Percentiles rank a stretch among this genome's conserved stretches.
phyloP scores from a whole-genome alignment of 1,139 yeast genomes.

The Yamadazyma sp. region DNA sequence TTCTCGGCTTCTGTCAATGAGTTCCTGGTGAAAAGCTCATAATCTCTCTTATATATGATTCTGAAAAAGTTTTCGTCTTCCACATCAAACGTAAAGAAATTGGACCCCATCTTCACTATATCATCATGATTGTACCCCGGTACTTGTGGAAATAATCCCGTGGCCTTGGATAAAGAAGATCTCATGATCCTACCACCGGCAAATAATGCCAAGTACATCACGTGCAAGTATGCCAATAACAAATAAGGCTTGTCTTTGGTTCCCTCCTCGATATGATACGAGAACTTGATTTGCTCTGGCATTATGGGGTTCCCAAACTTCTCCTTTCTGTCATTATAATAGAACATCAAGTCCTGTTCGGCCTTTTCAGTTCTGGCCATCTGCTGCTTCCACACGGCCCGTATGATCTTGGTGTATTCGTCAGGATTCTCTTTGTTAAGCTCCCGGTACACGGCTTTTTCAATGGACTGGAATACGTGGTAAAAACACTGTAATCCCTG shows the following conservation, averaged over 20 bases:
- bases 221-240: conserved; percentile 81
- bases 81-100: conserved; percentile 70
- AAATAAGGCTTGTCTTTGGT: conserved; percentile 66
- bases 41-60: conserved; percentile 67
- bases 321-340: conserved; percentile 54
- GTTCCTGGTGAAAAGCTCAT: conserved; percentile 73
- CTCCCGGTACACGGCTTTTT: conserved; percentile 52
- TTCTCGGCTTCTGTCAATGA: conserved; percentile 68
- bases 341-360: conserved; percentile 64
- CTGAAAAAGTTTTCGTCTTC: conserved; percentile 69
- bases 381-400: conserved; percentile 68
- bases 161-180: conserved; percentile 62
- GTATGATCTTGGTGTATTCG: conserved; percentile 45
- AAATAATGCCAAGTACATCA: conserved; percentile 79
- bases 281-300: conserved; percentile 61
- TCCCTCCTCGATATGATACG: conserved; percentile 54
- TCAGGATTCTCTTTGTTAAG: conserved; percentile 29
- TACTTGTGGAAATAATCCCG: conserved; percentile 74
- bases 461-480: conserved; percentile 72
- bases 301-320: conserved; percentile 60
- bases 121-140: conserved; percentile 64
- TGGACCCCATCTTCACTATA: conserved; percentile 60
- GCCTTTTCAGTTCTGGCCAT: conserved; percentile 62
- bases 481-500: conserved; percentile 80
- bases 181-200: conserved; percentile 83